Evolutionary conservation across 257 asterid species (phyloP), one percentile per base, ranked within the genome.

Genomic region (Prunella vulgaris): DNA sequence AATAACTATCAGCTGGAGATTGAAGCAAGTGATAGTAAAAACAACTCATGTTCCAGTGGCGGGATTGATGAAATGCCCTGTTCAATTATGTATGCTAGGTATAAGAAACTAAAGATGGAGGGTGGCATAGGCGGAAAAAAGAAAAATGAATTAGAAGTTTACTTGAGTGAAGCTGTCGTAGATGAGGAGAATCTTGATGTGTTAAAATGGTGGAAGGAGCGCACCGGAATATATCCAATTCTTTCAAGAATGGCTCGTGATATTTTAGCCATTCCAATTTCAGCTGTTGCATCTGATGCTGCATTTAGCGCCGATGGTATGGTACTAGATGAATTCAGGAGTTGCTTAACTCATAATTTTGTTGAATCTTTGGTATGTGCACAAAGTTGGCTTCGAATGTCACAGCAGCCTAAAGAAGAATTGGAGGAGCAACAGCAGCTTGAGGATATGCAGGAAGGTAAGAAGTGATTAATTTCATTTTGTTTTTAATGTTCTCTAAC

Each of bases 161-260:
- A 63, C 69, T 63, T 63, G 10, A 63, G 37, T 42, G 49, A 60
- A 20, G 49, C 3, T 22, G 27, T 17, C 6, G 3, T 17, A 5
- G 49, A 51, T 48, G 15, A 8, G 0, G 3, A 53, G 8, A 18
- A 66, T n/a, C 38, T 66, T 66, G 71, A 60, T n/a, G 13, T 48
- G 13, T 28, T 65, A 5, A 14, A 15, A 12, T 65, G 70, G 70
- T 65, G 70, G 59, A 65, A 46, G 35, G 1, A 2, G 40, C 28
- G 17, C n/a, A 25, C 42, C 0, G 9, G 5, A 9, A 25, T 12
- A 7, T 65, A 5, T 14, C 61, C 48, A 5, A 17, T 66, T 49
- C 71, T 66, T n/a, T 65, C 70, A 10, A 28, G 28, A 14, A 46
- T 64, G 58, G 69, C 69, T 21, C 69, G 57, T n/a, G 70, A 65